Evolutionary conservation across 2,329 filamentous ascomycete species (phyloP), one percentile per base, ranked within the genome.

Genomic region (Chaetomiaceae sp.): DNA sequence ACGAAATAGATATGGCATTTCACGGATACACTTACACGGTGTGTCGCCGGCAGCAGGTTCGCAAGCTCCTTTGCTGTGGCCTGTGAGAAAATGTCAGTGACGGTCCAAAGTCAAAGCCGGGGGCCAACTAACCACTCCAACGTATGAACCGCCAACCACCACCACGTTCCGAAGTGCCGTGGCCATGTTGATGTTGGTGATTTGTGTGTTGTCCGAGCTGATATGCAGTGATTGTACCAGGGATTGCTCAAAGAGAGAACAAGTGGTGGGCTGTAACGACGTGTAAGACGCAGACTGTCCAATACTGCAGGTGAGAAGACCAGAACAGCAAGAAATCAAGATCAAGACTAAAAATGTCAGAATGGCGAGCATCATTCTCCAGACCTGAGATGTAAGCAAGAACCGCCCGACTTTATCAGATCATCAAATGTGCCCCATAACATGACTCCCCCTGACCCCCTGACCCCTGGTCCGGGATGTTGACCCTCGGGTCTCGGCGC

Each of bases 61-160:
- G 72, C 21, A 65, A 64, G 25, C 63, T 68, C 55, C 66, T 66
- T 51, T 60, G 65, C 37, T 66, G 68, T 48, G 53, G 58, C 47
- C 67, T 67, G 13, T 59, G 9, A n/a, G 12, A 12, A n/a, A n/a
- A n/a, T n/a, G n/a, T n/a, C n/a, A n/a, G n/a, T n/a, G n/a, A n/a
- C n/a, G n/a, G n/a, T n/a, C n/a, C n/a, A n/a, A n/a, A n/a, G n/a
- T n/a, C n/a, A n/a, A n/a, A n/a, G n/a, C n/a, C n/a, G n/a, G n/a
- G n/a, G n/a, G n/a, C n/a, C n/a, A n/a, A 33, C 1, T 27, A 10
- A 71, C 66, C 51, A 67, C 62, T 1, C 73, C 73, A 2, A 70
- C 72, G 48, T 73, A 76, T 2, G 72, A 75, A 6, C 68, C 73
- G 21, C 73, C 73, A n/a, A 76, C 61, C 1, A 74, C 64, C 16